A percentile compares a stretch with the other conserved stretches of the same genome.
Conservation (phyloP, 768 basidiomycete species). For the Termitomyces sp. region DNA sequence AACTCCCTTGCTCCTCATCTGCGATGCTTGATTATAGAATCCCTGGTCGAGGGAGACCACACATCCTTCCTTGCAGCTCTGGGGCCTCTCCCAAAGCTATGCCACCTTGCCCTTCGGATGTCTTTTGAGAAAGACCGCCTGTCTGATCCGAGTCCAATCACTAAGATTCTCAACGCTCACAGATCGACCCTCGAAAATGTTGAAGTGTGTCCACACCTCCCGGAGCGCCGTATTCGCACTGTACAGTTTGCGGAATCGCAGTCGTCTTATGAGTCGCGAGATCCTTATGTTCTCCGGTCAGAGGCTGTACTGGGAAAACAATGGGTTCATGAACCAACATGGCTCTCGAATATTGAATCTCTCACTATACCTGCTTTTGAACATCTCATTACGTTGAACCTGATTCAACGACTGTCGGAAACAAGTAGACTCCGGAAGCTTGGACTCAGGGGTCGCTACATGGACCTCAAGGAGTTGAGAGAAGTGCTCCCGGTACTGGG, state of each 20-base stretch:
- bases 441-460: background rate
- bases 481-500: background rate
- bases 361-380: slow-evolving; percentile 4
- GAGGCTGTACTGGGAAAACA: background rate
- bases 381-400: background rate
- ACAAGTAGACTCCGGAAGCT: background rate
- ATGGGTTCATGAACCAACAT: background rate
- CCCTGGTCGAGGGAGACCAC: slow-evolving; percentile 25
- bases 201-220: slow-evolving; percentile 1
- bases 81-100: slow-evolving; percentile 21
- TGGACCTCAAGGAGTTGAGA: background rate
- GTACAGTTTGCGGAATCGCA: background rate
- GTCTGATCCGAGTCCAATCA: background rate
- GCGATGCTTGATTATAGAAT: slow-evolving; percentile 26
- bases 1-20: slow-evolving; percentile 22
- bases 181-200: background rate
- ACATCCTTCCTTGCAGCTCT: slow-evolving; percentile 28
- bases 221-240: background rate
- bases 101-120: background rate
- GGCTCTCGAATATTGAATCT: background rate
- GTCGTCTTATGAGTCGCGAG: background rate
- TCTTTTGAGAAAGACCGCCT: background rate
- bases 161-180: background rate
- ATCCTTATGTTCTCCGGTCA: background rate
- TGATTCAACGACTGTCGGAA: background rate